Evolutionary conservation across 106 monocot species (phyloP), one percentile per base, ranked within the genome.

Genomic region (Acorus gramineus): DNA sequence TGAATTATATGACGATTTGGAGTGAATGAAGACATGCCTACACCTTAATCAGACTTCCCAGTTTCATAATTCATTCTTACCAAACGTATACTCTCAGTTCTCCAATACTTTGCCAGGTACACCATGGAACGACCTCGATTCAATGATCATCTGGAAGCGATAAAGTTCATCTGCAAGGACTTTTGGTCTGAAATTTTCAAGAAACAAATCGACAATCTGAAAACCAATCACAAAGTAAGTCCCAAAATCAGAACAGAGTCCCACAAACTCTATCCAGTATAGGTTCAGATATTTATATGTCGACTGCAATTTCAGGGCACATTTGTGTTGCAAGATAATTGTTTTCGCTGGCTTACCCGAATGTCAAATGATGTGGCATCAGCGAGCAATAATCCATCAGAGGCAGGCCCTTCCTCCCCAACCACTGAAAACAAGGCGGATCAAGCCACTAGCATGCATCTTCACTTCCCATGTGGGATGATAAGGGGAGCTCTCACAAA

Each of bases 131-230:
- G 90, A 5, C 92, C 98, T 43, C 64, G 85, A 55, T 98, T 98
- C 56, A 83, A 62, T 74, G 92, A 91, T 77, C 92, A 92, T 81
- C 74, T 98, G 8, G 98, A 98, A 46, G 92, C 85, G 4, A 98
- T 98, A 65, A 92, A 98, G 63, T 98, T 98, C 69, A 88, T 98
- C 52, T 98, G 96, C 73, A 98, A 98, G 60, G 96, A 98, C 47
- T 98, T 98, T 52, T 98, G 87, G 98, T 84, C 88, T 3, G 88
- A 89, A 59, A 64, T 98, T 11, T 98, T 98, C 81, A 98, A 89
- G 71, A 98, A 98, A 62, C 98, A 92, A 66, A 92, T 98, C 50
- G 96, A 98, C 63, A 98, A 98, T 69, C 72, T 98, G 54, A 98
- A 91, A 65, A 98, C 96, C 46, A 98, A 98, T 80, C 91, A 92